Percentiles rank a stretch among this genome's conserved stretches.
phyloP scores from a whole-genome alignment of 2,329 filamentous ascomycete species.

The Diaporthe humulicola region DNA sequence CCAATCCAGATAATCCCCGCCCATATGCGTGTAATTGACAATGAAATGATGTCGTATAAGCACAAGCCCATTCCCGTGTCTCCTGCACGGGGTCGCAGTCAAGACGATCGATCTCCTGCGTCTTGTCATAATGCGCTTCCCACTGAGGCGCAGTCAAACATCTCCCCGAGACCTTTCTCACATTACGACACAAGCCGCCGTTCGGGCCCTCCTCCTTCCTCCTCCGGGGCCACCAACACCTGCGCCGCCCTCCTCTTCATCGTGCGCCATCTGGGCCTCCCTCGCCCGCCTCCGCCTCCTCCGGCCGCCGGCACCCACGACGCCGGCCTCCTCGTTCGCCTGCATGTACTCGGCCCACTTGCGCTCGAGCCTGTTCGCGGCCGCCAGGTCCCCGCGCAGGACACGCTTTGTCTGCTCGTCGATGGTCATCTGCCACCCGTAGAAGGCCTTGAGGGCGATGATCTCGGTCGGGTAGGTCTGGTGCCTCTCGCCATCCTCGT shows the following conservation, averaged over 20 bases:
- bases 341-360: conserved; percentile 98
- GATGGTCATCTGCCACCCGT: conserved; percentile 94
- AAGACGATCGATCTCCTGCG: not conserved
- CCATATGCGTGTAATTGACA: conserved; percentile 13
- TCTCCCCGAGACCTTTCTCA: conserved; percentile 24
- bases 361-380: conserved; percentile 83
- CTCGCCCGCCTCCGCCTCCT: conserved; percentile 82
- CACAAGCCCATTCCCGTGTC: not conserved
- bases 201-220: conserved; percentile 63
- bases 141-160: not conserved
- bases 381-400: conserved; percentile 78
- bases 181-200: conserved; percentile 45
- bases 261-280: conserved; percentile 84
- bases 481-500: conserved; percentile 19
- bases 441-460: conserved; percentile 92
- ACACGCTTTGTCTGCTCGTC: conserved; percentile 94
- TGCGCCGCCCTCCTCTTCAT: conserved; percentile 76
- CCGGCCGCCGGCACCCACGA: conserved; percentile 74
- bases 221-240: conserved; percentile 66
- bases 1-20: conserved; percentile 11
- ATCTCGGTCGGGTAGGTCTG: conserved; percentile 79
- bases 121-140: not conserved
- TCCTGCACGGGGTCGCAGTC: not conserved
- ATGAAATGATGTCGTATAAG: not conserved
- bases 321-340: conserved; percentile 85